phyloP scores from a whole-genome alignment of 1,284 basidiomycete species.

The Rhodotorula sp. region DNA sequence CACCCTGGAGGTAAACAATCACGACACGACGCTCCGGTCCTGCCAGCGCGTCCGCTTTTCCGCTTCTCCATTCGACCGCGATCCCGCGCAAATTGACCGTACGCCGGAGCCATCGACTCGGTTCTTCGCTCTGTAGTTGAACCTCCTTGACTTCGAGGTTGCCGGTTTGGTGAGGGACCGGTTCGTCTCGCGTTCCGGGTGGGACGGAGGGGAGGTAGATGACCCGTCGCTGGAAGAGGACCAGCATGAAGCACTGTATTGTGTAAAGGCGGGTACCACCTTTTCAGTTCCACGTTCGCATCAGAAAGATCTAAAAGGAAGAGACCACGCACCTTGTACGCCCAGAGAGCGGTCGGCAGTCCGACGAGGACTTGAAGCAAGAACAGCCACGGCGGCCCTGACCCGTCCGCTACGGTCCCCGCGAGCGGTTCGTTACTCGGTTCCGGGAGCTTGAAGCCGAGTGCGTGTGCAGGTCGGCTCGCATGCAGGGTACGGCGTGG shows the following conservation, averaged over 20 bases:
- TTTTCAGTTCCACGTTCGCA: neutral
- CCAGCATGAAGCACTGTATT: constrained; percentile 55
- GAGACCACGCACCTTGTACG: constrained; percentile 52
- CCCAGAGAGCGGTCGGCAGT: constrained; percentile 54
- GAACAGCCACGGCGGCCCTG: constrained; percentile 15
- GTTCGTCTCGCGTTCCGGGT: constrained; percentile 52
- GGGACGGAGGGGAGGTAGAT: constrained; percentile 60
- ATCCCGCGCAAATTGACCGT: constrained; percentile 46
- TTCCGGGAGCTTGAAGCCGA: constrained; percentile 1
- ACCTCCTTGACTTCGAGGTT: constrained; percentile 48
- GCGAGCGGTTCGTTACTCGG: constrained; percentile 20
- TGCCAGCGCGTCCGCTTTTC: neutral
- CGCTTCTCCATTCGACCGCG: constrained; percentile 32
- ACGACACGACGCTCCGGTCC: constrained; percentile 40
- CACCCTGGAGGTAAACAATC: constrained; percentile 54
- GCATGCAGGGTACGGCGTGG: too few species aligned
- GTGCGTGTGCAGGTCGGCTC: neutral
- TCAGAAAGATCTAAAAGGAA: too few species aligned
- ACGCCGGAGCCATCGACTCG: constrained; percentile 13
- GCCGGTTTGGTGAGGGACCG: constrained; percentile 43
- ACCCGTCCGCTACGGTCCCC: constrained; percentile 1
- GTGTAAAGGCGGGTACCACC: neutral
- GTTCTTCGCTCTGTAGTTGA: constrained; percentile 41
- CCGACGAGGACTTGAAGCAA: constrained; percentile 47
- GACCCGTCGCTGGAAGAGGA: constrained; percentile 57